Conservation (phyloP, 2,329 filamentous ascomycete genomes). For the Rosellinia necatrix region DNA sequence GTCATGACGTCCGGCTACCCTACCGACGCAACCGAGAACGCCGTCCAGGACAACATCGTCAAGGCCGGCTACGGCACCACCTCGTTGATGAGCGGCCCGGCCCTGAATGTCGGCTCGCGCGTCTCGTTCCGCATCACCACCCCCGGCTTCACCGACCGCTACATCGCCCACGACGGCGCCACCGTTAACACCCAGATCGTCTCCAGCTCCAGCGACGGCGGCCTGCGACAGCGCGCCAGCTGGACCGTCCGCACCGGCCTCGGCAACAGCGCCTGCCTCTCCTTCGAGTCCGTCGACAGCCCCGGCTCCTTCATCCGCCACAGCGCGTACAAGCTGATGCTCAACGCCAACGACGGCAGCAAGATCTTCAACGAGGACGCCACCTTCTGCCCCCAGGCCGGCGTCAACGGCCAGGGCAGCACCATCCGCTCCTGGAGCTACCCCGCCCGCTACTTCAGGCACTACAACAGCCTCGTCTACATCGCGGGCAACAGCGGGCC, state of each 20-base stretch:
- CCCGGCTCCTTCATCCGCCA: constrained; percentile 65
- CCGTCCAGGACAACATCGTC: constrained; percentile 64
- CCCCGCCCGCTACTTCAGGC: constrained; percentile 59
- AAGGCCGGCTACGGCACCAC: constrained; percentile 59
- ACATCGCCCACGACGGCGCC: constrained; percentile 57
- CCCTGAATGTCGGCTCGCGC: constrained; percentile 52
- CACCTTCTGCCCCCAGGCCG: constrained; percentile 63
- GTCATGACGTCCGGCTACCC: constrained; percentile 68
- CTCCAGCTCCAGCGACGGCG: constrained; percentile 51
- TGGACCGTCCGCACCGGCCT: constrained; percentile 61
- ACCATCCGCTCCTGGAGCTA: constrained; percentile 63
- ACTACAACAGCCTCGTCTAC: constrained; percentile 50
- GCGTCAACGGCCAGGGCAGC: constrained; percentile 54
- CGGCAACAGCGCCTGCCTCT: constrained; percentile 60
- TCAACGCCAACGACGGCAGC: constrained; percentile 57
- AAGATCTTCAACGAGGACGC: constrained; percentile 65
- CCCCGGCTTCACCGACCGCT: constrained; percentile 56
- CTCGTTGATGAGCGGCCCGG: constrained; percentile 52
- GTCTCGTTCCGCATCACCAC: constrained; percentile 61
- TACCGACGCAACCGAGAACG: constrained; percentile 60
- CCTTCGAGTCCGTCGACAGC: constrained; percentile 63
- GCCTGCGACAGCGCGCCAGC: constrained; percentile 56
- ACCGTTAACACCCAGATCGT: constrained; percentile 61
- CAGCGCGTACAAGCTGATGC: constrained; percentile 53
- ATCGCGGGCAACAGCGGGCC: constrained; percentile 36